Evolutionary conservation across 2,329 filamentous ascomycete species (phyloP), one percentile per base, ranked within the genome.

Genomic region (Torrubiella hemipterigena): DNA sequence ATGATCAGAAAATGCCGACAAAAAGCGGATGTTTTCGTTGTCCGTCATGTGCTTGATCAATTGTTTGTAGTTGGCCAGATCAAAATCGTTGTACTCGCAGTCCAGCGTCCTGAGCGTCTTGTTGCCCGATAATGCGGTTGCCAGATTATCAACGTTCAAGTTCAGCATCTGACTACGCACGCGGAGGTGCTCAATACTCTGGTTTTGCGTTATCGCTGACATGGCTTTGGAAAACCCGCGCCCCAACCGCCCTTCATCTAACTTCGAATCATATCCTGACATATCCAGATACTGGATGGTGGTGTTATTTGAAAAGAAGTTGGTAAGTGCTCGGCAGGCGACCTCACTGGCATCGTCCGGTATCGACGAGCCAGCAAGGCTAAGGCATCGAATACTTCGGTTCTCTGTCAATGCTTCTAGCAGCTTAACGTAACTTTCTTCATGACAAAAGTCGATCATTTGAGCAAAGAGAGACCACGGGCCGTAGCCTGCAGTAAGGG

Each of bases 161-260:
- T 67, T 63, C 7, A 69, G 55, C 50, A 67, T 63, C 44, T 74
- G 69, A 44, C 68, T 73, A 38, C 67, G 63, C 28, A 74, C 56
- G 2, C 68, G 59, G 4, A 74, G 57, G 42, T 73, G 67, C 31
- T 58, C 58, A 13, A 67, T 52, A 12, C 52, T 49, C 7, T 42
- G 54, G 35, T 66, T 65, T n/a, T 49, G 48, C 18, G 54, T 56
- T 19, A 70, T 54, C 15, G 65, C 65, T 14, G 54, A 52, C 17
- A 74, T 50, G 0, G 67, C 59, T 21, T 57, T 61, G 0, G 65
- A 68, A 36, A 73, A 67, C 7, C 66, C 65, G 35, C 56, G 61
- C 12, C 68, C 68, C 8, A 74, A 56, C 36, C 69, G 64, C 0
- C 66, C 64, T 38, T 74, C 69, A 39, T 74, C 69, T 6, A 74